Evolutionary conservation across 371 early-diverging fungal genomes (phyloP).

Genomic region (Circinella umbellata): DNA sequence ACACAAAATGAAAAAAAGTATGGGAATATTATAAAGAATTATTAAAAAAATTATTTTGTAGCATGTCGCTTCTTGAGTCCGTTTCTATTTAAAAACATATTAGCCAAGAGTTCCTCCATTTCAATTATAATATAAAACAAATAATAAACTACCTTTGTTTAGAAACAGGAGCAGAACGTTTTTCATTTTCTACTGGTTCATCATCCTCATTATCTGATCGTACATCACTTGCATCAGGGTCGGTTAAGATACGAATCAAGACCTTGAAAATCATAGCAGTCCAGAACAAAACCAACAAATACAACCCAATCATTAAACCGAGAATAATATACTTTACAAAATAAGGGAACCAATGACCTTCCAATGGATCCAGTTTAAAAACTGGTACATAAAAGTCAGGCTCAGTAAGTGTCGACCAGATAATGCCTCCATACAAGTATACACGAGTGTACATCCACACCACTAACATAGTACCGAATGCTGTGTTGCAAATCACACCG

Average conservation of each 20-base stretch:
- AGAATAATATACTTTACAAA: conserved; percentile 56
- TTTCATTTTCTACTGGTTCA: conserved; percentile 16
- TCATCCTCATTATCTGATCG: conserved; percentile 70
- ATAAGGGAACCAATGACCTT: conserved; percentile 54
- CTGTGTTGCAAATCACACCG: conserved; percentile 56
- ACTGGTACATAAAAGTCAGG: conserved; percentile 48
- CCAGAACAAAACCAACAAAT: conserved; percentile 65
- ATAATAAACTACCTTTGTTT: neutral
- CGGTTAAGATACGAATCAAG: conserved; percentile 59
- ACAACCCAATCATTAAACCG: conserved; percentile 47
- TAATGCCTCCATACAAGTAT: conserved; percentile 56
- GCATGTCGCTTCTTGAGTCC: conserved; percentile 3
- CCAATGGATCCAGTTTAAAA: conserved; percentile 47
- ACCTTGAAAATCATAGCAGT: conserved; percentile 67
- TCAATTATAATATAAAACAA: no score
- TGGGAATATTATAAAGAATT: conserved; percentile 1
- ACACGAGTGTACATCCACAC: conserved; percentile 81
- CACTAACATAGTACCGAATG: conserved; percentile 69
- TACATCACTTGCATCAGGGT: conserved; percentile 62
- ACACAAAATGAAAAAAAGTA: neutral
- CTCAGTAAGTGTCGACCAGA: conserved; percentile 49
- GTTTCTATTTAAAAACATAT: neutral
- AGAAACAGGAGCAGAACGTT: neutral
- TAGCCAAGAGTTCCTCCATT: neutral
- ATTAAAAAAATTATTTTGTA: neutral